Conservation (phyloP, 257 asterid species). For the Echium plantagineum region DNA sequence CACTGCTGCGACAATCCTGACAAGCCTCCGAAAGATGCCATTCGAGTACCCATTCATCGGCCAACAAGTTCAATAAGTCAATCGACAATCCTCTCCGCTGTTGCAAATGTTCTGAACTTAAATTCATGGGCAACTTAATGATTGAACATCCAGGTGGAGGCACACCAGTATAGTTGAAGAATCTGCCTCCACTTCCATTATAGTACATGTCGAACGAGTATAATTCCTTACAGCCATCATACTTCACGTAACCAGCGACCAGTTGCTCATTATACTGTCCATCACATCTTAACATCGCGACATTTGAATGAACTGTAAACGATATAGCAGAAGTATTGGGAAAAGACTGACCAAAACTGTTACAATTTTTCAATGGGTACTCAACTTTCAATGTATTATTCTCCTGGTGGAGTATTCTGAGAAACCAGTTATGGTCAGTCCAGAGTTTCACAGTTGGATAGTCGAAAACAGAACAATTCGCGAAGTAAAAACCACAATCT, state of each 20-base stretch:
- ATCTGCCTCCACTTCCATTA: not conserved
- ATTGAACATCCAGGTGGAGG: not conserved
- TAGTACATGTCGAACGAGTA: not conserved
- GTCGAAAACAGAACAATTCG: not conserved
- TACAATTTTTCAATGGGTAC: not conserved
- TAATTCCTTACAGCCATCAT: not conserved
- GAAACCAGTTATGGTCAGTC: not conserved
- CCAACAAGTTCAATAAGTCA: not conserved
- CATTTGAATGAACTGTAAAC: not conserved
- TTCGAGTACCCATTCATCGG: not conserved
- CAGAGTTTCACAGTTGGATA: not conserved
- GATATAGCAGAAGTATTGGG: constrained; percentile 6
- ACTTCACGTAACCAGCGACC: not conserved
- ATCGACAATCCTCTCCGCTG: too few species aligned
- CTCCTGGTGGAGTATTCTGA: too few species aligned
- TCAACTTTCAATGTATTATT: not conserved
- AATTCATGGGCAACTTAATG: not conserved
- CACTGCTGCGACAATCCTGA: not conserved
- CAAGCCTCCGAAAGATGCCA: constrained; percentile 1
- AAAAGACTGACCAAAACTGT: not conserved
- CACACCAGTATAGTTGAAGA: too few species aligned
- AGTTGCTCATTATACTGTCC: not conserved
- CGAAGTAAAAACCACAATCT: constrained; percentile 5
- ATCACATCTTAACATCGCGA: constrained; percentile 1
- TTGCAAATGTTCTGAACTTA: not conserved